Evolutionary conservation across 768 basidiomycete genomes (phyloP).

Genomic region (Trametes cubensis): DNA sequence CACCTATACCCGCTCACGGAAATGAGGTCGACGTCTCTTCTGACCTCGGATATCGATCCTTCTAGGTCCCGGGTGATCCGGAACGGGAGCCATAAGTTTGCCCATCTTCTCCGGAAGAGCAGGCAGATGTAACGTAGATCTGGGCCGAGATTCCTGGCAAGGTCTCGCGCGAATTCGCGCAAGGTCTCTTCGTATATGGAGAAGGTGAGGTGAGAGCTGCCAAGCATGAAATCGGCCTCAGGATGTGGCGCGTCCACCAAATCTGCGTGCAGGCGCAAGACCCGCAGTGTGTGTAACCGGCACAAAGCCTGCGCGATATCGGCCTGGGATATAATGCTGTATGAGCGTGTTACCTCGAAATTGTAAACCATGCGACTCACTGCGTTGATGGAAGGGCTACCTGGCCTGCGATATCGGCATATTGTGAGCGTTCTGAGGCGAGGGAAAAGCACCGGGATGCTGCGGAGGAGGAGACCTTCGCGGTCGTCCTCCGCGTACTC

Average conservation of each 20-base stretch:
- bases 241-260: background rate
- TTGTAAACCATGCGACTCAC: background rate
- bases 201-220: background rate
- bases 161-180: background rate
- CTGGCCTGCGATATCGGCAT: background rate
- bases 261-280: conserved; percentile 1
- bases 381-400: background rate
- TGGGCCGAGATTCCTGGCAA: background rate
- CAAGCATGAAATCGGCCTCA: background rate
- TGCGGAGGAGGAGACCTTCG: background rate
- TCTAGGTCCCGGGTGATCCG: background rate
- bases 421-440: background rate
- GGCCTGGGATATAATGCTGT: background rate
- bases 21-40: too few species aligned
- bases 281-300: background rate
- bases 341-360: too few species aligned
- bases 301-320: background rate
- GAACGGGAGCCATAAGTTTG: conserved; percentile 2
- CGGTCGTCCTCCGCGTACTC: conserved; percentile 3
- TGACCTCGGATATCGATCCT: too few species aligned
- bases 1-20: too few species aligned
- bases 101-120: background rate
- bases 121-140: background rate
- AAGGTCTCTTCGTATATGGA: background rate
- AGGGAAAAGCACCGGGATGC: background rate